Base-by-base conservation (phyloP, 83 land plant species). In the Picea abies region DNA sequence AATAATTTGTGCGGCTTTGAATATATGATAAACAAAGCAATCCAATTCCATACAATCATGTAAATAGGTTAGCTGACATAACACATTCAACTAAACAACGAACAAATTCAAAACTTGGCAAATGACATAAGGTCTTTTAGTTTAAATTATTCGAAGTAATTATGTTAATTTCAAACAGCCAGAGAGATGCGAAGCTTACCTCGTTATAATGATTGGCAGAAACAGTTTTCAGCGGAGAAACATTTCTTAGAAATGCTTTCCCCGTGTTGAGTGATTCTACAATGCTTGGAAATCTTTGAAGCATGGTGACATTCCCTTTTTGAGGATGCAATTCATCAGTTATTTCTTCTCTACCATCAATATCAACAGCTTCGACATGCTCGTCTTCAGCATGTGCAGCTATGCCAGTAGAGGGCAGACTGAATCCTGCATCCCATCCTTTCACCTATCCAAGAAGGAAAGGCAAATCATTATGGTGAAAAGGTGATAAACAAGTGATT, bases 311-410 rank as follows among this genome's bases (percentile, higher is more conserved):
- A 17, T 62, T 61, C 49, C 66, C 25, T 10, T 60, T 37, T 61
- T 79, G 80, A 17, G 82, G n/a, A 47, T 66, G 29, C 32, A 26
- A 81, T 25, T 44, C 82, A 84, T 64, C 52, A 47, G 41, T 22
- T 37, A 5, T 25, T 16, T 81, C 76, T n/a, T 66, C 78, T 80
- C 70, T 80, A 52, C 39, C 78, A 68, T 66, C 73, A 70, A 67
- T 60, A 71, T 69, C 82, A 61, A 68, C 39, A 69, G 69, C 44
- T 56, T 84, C 77, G 5, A 60, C 65, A 68, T 58, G 56, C 70
- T 90, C 94, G 72, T 90, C 94, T n/a, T 69, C 83, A 11, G 86
- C 89, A 80, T 92, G 94, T 70, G 90, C 90, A 83, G 89, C 92
- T 76, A 90, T 85, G 47, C 94, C 81, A 52, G 88, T 92, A 75